Base-by-base conservation (phyloP, 75 land plant genomes). In the Selaginella moellendorffii region DNA sequence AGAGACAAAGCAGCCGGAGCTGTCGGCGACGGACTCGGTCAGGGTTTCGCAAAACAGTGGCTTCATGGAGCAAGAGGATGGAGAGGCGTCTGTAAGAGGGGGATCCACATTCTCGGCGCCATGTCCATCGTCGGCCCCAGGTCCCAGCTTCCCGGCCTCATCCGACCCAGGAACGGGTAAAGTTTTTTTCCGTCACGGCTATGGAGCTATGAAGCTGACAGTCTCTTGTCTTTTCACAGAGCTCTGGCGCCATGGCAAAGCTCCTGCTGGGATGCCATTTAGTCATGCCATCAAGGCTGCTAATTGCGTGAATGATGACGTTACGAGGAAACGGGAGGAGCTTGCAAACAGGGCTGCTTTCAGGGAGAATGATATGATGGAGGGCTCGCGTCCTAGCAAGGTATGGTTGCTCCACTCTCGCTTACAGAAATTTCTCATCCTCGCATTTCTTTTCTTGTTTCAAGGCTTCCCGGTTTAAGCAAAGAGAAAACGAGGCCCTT, bases 391-490 rank as follows among this genome's bases (percentile, higher is more conserved):
- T 36, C 46, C 46, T 36, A 36, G 14, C 46, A 36, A 36, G 46
- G 46, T 36, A 36, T 18, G 14, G 60, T 9, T 18, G 22, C 9
- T 56, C 19, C 8, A 5, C 19, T 5, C 5, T 17, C 5, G 9
- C 5, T 18, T 56, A 5, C 22, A 17, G 14, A 17, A 5, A 29
- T 19, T 5, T 19, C 0, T 12, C 28, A 25, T 52, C 26, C 1
- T 10, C 81, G 78, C 58, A 68, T 76, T 61, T 63, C 77, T 22
- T 28, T 1, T 31, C 28, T 18, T 12, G 19, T 30, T 58, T 65
- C 18, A 74, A 86, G 90, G 63, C 83, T 18, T 63, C 80, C 26
- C 53, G 73, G 2, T 54, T 76, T 68, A 81, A 77, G 23, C 60
- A 66, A n/a, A 64, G 69, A 5, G 70, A 72, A 58, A 81, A 83